Evolutionary conservation across 352 stramenopile genomes (phyloP).

Genomic region (Phytophthora constricta): DNA sequence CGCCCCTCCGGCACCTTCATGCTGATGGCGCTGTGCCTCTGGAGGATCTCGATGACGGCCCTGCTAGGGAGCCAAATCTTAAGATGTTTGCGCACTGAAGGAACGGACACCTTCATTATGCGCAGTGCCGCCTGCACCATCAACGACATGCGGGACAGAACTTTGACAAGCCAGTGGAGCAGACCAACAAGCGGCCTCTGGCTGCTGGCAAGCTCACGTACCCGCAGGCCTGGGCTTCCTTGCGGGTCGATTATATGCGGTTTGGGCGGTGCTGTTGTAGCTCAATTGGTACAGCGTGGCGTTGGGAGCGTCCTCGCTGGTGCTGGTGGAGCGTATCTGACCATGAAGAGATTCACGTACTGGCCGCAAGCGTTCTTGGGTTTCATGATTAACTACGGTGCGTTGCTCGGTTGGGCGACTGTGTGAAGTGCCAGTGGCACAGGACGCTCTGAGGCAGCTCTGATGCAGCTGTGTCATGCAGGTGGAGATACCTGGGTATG

Average conservation of each 20-base stretch:
- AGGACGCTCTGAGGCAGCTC: too few relatives aligned
- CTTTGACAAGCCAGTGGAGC: constrained; percentile 95
- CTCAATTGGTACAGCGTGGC: constrained; percentile 95
- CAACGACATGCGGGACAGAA: constrained; percentile 99
- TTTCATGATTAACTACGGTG: constrained; percentile 99
- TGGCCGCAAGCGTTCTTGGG: constrained; percentile 98
- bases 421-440: too few relatives aligned
- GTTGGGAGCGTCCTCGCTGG: constrained; percentile 93
- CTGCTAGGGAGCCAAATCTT: constrained; percentile 76
- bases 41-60: constrained; percentile 96
- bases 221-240: constrained; percentile 94
- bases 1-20: constrained; percentile 93
- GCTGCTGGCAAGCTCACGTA: constrained; percentile 92
- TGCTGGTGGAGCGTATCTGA: constrained; percentile 96
- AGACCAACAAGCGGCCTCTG: constrained; percentile 95
- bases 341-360: constrained; percentile 98
- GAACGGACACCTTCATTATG: constrained; percentile 96
- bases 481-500: too few relatives aligned
- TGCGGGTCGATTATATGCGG: constrained; percentile 91
- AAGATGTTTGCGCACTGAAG: constrained; percentile 84
- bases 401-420: constrained; percentile 94
- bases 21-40: constrained; percentile 97
- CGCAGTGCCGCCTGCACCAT: constrained; percentile 98
- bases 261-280: constrained; percentile 94
- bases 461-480: too few relatives aligned